These are phyloP conservation scores for Wickerhamomyces queroliae DNA, from an alignment of 805 yeast species.

Conservation along the genomic window DNA sequence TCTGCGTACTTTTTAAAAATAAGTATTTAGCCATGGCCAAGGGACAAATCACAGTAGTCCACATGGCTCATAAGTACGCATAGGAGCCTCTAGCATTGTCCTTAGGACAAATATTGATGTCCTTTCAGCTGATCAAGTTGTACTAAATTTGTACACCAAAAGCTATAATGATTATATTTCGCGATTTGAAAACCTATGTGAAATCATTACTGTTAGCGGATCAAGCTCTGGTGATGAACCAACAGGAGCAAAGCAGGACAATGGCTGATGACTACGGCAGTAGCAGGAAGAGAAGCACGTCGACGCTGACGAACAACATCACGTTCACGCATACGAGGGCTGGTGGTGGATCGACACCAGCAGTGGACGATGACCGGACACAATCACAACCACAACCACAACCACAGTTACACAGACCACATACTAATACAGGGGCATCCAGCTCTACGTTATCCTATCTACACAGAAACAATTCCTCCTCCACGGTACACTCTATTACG, in stretches of 20 bases:
- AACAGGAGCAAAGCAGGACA: no score
- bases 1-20: no score
- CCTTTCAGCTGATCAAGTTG: no score
- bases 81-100: no score
- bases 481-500: constrained; percentile 18
- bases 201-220: neutral
- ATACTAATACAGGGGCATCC: constrained; percentile 1
- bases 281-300: constrained; percentile 18
- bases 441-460: constrained; percentile 8
- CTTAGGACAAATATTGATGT: no score
- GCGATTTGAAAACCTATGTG: neutral
- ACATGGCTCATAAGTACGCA: no score
- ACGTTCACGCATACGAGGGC: constrained; percentile 19
- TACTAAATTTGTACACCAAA: no score
- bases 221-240: neutral
- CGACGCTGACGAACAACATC: constrained; percentile 22
- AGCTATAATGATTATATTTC: no score
- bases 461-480: constrained; percentile 16
- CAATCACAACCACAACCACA: neutral
- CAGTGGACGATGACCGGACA: constrained; percentile 3
- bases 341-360: no score
- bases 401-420: neutral
- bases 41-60: no score
- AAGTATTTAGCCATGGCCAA: no score
- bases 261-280: neutral